Percentiles rank a stretch among this genome's conserved stretches.
phyloP scores from a whole-genome alignment of 371 early-diverging fungal genomes.

The Lichtheimia corymbifera region DNA sequence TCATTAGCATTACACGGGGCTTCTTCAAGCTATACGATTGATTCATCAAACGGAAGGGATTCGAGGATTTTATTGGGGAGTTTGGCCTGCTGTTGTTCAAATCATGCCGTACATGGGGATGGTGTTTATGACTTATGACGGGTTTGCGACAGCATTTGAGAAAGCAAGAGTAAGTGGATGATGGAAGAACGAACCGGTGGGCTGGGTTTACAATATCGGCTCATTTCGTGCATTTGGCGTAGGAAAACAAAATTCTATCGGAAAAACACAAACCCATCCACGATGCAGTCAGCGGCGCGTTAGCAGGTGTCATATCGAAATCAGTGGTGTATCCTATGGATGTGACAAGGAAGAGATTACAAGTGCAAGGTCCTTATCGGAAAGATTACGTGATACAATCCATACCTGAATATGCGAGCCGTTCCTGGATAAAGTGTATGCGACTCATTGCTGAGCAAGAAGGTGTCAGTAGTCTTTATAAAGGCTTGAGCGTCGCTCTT shows the following conservation, averaged over 20 bases:
- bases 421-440: conserved; percentile 57
- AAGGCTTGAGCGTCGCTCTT: conserved; percentile 82
- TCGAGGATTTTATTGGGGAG: conserved; percentile 85
- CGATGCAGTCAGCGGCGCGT: conserved; percentile 80
- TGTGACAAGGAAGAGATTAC: conserved; percentile 76
- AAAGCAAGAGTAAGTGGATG: conserved; percentile 34
- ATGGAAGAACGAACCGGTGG: background rate
- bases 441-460: conserved; percentile 69
- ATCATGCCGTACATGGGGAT: conserved; percentile 95
- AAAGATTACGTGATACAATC: conserved; percentile 45
- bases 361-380: conserved; percentile 74
- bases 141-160: conserved; percentile 46
- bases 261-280: conserved; percentile 41
- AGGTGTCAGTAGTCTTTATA: conserved; percentile 83
- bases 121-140: conserved; percentile 76
- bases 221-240: conserved; percentile 1
- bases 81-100: conserved; percentile 81
- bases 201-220: no score
- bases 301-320: conserved; percentile 85
- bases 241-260: conserved; percentile 31
- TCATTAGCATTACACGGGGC: conserved; percentile 57
- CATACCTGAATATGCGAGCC: conserved; percentile 51
- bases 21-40: conserved; percentile 60
- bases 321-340: conserved; percentile 91
- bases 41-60: conserved; percentile 77